Percentiles rank a stretch among this genome's conserved stretches.
phyloP scores from a whole-genome alignment of 2,329 filamentous ascomycete genomes.

The Scleromitrula shiraiana region DNA sequence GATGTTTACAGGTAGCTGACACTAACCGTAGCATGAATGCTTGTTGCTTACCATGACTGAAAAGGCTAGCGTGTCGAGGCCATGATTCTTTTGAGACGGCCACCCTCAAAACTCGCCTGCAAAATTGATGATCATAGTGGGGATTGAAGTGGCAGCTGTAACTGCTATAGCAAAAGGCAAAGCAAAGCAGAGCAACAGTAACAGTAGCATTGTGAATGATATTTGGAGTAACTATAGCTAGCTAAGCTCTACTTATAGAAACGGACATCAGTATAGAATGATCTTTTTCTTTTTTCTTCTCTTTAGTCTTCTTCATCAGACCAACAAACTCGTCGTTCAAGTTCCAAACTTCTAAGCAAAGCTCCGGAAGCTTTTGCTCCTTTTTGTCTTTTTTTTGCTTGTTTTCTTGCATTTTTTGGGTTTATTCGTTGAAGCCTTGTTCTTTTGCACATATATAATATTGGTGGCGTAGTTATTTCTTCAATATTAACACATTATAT shows the following conservation, averaged over 20 bases:
- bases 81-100: constrained; percentile 24
- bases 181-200: neutral
- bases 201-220: neutral
- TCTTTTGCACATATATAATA: neutral
- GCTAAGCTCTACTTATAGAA: constrained; percentile 2
- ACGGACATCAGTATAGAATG: too few species aligned
- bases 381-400: constrained; percentile 17
- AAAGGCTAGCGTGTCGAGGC: constrained; percentile 26
- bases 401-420: constrained; percentile 16
- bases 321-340: constrained; percentile 20
- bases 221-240: neutral
- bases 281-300: constrained; percentile 7
- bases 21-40: too few species aligned
- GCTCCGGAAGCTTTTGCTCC: constrained; percentile 39
- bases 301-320: constrained; percentile 26
- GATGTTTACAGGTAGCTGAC: too few species aligned
- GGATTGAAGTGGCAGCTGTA: constrained; percentile 6
- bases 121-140: constrained; percentile 17
- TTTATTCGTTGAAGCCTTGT: neutral
- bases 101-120: constrained; percentile 24
- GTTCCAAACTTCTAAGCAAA: constrained; percentile 29
- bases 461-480: too few species aligned
- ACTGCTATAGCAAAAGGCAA: neutral
- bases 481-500: too few species aligned
- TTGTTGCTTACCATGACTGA: constrained; percentile 19